Conservation (phyloP, 176 grass and related monocot genomes). For the Ananas comosus region DNA sequence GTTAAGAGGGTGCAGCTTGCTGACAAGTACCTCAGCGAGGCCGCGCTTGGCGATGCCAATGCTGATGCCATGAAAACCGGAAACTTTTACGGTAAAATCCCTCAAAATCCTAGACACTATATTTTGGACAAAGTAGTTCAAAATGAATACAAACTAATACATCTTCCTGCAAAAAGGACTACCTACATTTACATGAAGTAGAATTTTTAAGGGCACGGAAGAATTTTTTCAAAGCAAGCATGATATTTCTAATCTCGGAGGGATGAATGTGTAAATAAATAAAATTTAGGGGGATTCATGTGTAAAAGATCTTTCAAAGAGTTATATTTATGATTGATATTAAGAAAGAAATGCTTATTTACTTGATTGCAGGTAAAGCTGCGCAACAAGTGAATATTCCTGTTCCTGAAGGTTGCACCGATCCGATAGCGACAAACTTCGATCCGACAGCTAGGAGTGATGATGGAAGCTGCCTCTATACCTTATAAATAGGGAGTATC, state of each 20-base stretch:
- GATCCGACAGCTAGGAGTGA: constrained; percentile 77
- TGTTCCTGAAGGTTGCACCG: constrained; percentile 74
- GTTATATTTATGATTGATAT: not conserved
- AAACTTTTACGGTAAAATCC: constrained; percentile 44
- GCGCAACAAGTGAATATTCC: constrained; percentile 56
- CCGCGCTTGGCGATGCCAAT: constrained; percentile 70
- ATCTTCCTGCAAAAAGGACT: not conserved
- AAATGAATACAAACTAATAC: not conserved
- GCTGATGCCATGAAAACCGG: constrained; percentile 56
- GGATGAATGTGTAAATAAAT: not conserved
- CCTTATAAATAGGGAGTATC: constrained; percentile 12
- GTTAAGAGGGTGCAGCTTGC: constrained; percentile 87
- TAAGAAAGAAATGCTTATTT: not conserved
- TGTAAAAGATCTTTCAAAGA: not conserved
- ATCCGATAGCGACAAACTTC: constrained; percentile 46
- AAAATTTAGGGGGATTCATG: not conserved
- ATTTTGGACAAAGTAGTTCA: not conserved
- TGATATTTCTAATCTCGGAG: not conserved
- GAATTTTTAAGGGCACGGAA: too few species aligned
- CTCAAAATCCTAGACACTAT: constrained; percentile 9
- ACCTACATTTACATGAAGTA: not conserved
- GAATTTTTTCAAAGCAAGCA: not conserved
- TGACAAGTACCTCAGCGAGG: constrained; percentile 70
- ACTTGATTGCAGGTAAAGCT: constrained; percentile 44
- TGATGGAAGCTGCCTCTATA: constrained; percentile 76